phyloP scores from a whole-genome alignment of 768 basidiomycete species.

The Amanita thiersii region DNA sequence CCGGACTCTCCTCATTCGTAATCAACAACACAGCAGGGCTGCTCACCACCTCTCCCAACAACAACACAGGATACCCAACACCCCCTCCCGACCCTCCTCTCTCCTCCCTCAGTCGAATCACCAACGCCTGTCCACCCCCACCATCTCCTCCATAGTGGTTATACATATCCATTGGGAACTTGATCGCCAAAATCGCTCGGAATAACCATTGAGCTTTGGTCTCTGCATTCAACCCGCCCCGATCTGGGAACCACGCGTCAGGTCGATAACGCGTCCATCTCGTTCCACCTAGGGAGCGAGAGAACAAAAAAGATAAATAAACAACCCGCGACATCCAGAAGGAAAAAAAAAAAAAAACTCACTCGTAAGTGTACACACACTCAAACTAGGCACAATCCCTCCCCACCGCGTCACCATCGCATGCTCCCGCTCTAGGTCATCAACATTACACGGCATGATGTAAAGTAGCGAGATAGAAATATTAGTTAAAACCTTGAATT shows the following conservation, averaged over 20 bases:
- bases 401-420: conserved; percentile 1
- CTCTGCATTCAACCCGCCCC: conserved; percentile 2
- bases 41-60: conserved; percentile 1
- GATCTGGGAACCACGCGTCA: conserved; percentile 7
- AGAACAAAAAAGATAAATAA: background rate
- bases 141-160: background rate
- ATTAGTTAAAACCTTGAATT: background rate
- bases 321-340: background rate
- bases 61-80: conserved; percentile 3
- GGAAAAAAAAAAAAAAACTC: too few species aligned
- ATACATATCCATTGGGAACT: conserved; percentile 2
- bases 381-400: background rate
- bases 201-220: conserved; percentile 5
- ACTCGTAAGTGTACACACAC: conserved; percentile 4
- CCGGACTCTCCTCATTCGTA: too few species aligned
- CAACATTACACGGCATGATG: background rate
- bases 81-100: conserved; percentile 1
- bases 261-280: conserved; percentile 3
- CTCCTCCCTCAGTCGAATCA: conserved; percentile 1
- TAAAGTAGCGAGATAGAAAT: conserved; percentile 1
- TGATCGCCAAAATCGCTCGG: conserved; percentile 2
- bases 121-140: conserved; percentile 1
- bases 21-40: too few species aligned
- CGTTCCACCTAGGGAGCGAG: background rate
- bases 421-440: conserved; percentile 4